Percentiles rank a stretch among this genome's conserved stretches.
Evolutionary conservation across 2,329 filamentous ascomycete species (phyloP).

Genomic region (Colletotrichum sp.): DNA sequence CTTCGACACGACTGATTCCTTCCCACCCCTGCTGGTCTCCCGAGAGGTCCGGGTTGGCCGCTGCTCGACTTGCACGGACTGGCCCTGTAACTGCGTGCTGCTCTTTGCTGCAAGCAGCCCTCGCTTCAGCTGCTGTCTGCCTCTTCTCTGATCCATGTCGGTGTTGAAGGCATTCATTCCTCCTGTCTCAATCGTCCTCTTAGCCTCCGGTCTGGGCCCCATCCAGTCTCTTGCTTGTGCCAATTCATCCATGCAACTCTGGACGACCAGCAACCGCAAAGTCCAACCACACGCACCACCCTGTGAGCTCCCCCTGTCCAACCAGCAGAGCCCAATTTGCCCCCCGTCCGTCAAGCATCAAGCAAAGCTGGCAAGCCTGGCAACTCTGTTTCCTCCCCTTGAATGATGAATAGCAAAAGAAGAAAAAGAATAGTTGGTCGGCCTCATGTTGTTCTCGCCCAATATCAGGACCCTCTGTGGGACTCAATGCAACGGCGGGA

Average conservation of each 20-base stretch:
- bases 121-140: neutral
- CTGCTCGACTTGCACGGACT: conserved; percentile 10
- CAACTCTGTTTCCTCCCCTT: neutral
- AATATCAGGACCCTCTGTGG: neutral
- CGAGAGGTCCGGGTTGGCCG: conserved; percentile 13
- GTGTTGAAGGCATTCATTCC: neutral
- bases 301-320: neutral
- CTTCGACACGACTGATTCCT: neutral
- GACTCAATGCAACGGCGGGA: neutral
- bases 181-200: neutral
- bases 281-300: neutral
- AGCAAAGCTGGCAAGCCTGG: neutral
- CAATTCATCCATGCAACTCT: neutral
- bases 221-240: neutral
- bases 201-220: neutral
- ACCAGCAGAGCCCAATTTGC: neutral
- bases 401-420: neutral
- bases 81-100: neutral
- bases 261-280: neutral
- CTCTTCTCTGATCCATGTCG: neutral
- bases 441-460: neutral
- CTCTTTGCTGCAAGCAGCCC: neutral
- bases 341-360: neutral
- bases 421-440: neutral
- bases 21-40: neutral